phyloP scores from a whole-genome alignment of 352 stramenopile species.

The Phytopythium oedochilum region DNA sequence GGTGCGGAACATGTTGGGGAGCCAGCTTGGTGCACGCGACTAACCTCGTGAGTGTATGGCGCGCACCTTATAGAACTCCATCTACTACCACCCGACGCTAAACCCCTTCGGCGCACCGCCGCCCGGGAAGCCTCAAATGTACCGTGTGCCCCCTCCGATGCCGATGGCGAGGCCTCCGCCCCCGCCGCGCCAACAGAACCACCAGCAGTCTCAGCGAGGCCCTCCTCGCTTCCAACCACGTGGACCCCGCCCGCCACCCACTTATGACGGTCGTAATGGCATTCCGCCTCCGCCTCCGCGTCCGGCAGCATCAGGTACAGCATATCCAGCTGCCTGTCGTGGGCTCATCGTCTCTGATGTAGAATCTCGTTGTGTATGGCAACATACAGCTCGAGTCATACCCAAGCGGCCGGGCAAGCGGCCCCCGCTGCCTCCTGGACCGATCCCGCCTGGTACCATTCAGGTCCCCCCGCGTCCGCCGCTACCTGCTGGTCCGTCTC shows the following conservation, averaged over 20 bases:
- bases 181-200: background rate
- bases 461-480: constrained; percentile 52
- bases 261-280: background rate
- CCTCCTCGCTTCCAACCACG: constrained; percentile 3
- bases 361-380: background rate
- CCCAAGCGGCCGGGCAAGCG: constrained; percentile 50
- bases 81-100: constrained; percentile 78
- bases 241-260: background rate
- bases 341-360: background rate
- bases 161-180: background rate
- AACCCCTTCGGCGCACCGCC: constrained; percentile 73
- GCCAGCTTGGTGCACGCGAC: too few species aligned
- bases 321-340: too few species aligned
- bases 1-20: too few species aligned
- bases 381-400: background rate
- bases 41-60: background rate
- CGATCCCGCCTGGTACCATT: constrained; percentile 53
- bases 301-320: background rate
- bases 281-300: constrained; percentile 5
- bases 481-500: constrained; percentile 35
- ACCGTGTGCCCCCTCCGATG: constrained; percentile 24
- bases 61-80: constrained; percentile 48
- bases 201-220: background rate
- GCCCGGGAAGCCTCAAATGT: constrained; percentile 57
- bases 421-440: constrained; percentile 43